Conservation (phyloP, 164 flowering plant genomes). For the Piper longum region DNA sequence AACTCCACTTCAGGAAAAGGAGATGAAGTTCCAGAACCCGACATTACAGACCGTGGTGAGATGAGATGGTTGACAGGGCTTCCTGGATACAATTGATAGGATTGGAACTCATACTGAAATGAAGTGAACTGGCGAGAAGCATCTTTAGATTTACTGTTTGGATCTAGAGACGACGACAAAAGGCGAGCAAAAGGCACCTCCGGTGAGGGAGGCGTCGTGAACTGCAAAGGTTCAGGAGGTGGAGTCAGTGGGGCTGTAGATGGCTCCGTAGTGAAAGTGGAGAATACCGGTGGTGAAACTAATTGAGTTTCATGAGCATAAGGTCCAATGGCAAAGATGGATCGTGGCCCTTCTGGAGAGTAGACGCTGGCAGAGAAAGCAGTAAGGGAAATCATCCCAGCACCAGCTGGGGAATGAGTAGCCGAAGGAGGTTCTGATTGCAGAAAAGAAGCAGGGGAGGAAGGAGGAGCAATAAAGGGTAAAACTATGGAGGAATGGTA, state of each 20-base stretch:
- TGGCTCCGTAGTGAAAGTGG: slow-evolving; percentile 88
- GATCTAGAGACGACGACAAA: slow-evolving; percentile 31
- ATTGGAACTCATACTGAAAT: slow-evolving; percentile 63
- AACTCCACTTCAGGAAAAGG: slow-evolving; percentile 72
- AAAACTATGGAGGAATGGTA: slow-evolving; percentile 31
- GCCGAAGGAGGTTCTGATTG: slow-evolving; percentile 82
- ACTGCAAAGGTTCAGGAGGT: slow-evolving; percentile 80
- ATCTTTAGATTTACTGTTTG: slow-evolving; percentile 23
- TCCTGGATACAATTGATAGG: slow-evolving; percentile 85
- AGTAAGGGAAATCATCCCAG: slow-evolving; percentile 35
- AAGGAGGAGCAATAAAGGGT: slow-evolving; percentile 92
- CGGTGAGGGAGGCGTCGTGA: slow-evolving; percentile 96
- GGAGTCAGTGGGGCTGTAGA: slow-evolving; percentile 95
- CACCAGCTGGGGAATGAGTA: slow-evolving; percentile 65
- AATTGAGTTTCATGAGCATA: slow-evolving; percentile 92
- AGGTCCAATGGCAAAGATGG: slow-evolving; percentile 91
- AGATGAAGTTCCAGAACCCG: slow-evolving; percentile 79
- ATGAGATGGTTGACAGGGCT: slow-evolving; percentile 87
- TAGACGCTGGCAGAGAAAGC: slow-evolving; percentile 46
- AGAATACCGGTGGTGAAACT: slow-evolving; percentile 94
- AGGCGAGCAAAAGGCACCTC: slow-evolving; percentile 96
- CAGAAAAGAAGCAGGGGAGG: slow-evolving; percentile 91
- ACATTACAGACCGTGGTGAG: slow-evolving; percentile 87
- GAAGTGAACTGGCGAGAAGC: slow-evolving; percentile 27
- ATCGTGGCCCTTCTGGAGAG: slow-evolving; percentile 69